Evolutionary conservation across 495 filamentous ascomycete genomes (phyloP).

Genomic region (Xylaria nigripes): DNA sequence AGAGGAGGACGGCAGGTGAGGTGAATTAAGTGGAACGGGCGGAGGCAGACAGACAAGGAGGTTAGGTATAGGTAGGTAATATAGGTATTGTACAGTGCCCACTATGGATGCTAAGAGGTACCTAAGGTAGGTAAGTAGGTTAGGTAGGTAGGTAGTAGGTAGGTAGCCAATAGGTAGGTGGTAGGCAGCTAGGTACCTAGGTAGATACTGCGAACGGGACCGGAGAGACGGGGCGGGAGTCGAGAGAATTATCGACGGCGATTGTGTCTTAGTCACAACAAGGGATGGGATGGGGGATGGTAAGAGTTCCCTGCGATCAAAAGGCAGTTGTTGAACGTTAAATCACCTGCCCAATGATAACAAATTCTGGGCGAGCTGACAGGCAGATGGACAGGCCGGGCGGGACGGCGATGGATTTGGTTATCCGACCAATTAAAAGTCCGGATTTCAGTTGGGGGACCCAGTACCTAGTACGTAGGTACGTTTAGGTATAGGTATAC

Average conservation of each 20-base stretch:
- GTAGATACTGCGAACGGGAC: background rate
- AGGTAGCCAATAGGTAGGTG: background rate
- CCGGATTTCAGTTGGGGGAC: too few relatives aligned
- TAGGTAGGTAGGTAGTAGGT: background rate
- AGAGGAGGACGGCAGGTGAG: conserved; percentile 2
- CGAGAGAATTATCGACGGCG: background rate
- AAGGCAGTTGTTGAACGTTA: background rate
- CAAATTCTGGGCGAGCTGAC: too few relatives aligned
- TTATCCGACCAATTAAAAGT: too few relatives aligned
- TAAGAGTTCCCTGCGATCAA: background rate
- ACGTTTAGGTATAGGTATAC: too few relatives aligned
- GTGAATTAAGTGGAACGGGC: background rate
- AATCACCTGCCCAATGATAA: background rate
- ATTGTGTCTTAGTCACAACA: background rate
- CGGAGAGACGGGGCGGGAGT: background rate
- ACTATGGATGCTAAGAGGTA: background rate
- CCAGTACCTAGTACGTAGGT: too few relatives aligned
- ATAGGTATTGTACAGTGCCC: background rate
- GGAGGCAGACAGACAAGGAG: background rate
- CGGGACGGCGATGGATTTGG: too few relatives aligned
- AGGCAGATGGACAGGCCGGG: too few relatives aligned
- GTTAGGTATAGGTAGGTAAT: background rate
- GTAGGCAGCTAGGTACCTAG: background rate
- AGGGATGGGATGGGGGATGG: conserved; percentile 14
- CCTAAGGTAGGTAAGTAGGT: background rate